Conservation (phyloP, 768 basidiomycete genomes). For the Kwoniella botswanensis region DNA sequence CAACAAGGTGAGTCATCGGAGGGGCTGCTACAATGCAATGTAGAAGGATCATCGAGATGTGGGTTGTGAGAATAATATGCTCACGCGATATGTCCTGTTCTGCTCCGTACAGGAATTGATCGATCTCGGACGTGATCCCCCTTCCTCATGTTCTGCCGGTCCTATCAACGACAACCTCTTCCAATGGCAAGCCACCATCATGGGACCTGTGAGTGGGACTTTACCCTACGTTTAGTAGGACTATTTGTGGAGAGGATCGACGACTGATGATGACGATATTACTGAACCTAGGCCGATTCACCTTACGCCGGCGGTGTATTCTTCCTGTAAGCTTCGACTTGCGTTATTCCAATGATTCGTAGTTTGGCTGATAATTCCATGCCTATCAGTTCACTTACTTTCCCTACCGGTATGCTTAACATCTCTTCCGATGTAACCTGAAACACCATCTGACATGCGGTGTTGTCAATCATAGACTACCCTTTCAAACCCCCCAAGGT, state of each 20-base stretch:
- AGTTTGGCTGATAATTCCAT: background rate
- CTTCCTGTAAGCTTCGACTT: conserved; percentile 64
- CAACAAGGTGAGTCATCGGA: conserved; percentile 76
- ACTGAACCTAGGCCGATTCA: conserved; percentile 77
- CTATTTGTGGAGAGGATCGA: background rate
- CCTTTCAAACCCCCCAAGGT: conserved; percentile 99
- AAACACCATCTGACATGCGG: background rate
- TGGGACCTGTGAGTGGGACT: conserved; percentile 82
- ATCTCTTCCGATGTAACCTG: background rate
- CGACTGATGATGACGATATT: no score
- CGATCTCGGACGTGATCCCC: conserved; percentile 99
- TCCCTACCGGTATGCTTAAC: conserved; percentile 55
- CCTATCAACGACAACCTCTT: conserved; percentile 98
- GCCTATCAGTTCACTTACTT: conserved; percentile 49
- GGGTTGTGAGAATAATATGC: background rate
- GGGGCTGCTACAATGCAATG: background rate
- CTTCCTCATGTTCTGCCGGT: conserved; percentile 98
- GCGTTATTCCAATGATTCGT: background rate
- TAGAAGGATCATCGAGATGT: background rate
- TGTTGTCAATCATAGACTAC: conserved; percentile 84
- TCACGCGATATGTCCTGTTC: conserved; percentile 27
- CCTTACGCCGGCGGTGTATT: conserved; percentile 99
- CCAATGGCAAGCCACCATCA: conserved; percentile 99
- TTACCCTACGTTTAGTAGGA: background rate
- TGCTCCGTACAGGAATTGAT: conserved; percentile 77